Conservation (phyloP, 2,329 filamentous ascomycete genomes). For the Volutella citrinella region DNA sequence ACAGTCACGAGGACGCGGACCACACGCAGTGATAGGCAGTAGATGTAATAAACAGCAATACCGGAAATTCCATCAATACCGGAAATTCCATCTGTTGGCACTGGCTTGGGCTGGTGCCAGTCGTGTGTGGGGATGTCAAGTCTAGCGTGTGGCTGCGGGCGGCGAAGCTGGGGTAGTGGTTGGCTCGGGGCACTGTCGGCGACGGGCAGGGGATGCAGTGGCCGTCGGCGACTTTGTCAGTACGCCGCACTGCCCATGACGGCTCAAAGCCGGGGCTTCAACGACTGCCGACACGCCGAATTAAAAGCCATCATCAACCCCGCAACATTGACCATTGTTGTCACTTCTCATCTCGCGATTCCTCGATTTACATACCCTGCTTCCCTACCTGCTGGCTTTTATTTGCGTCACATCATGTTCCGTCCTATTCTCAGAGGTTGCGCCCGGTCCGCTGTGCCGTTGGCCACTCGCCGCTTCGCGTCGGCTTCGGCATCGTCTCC, state of each 20-base stretch:
- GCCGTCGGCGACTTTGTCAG: no score
- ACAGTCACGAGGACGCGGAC: no score
- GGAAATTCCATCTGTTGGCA: no score
- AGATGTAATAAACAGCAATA: no score
- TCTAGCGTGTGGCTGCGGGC: no score
- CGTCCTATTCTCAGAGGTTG: conserved; percentile 29
- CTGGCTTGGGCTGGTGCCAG: no score
- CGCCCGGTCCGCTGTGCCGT: conserved; percentile 20
- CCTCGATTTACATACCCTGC: conserved; percentile 6
- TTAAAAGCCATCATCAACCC: conserved; percentile 7
- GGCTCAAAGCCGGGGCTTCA: conserved; percentile 24
- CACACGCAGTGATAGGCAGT: no score
- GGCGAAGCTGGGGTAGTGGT: no score
- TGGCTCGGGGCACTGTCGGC: no score
- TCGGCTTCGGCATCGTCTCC: conserved; percentile 33
- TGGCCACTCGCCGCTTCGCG: conserved; percentile 33
- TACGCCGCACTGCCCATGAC: conserved; percentile 31
- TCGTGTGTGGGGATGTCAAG: no score
- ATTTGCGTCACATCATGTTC: conserved; percentile 22
- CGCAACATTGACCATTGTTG: conserved; percentile 15
- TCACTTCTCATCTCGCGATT: conserved; percentile 12
- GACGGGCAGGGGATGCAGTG: no score
- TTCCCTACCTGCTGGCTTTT: not conserved
- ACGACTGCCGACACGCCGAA: conserved; percentile 19
- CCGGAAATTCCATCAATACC: no score